Base-by-base conservation (phyloP, 129 eudicot genomes). In the Tagetes patula region DNA sequence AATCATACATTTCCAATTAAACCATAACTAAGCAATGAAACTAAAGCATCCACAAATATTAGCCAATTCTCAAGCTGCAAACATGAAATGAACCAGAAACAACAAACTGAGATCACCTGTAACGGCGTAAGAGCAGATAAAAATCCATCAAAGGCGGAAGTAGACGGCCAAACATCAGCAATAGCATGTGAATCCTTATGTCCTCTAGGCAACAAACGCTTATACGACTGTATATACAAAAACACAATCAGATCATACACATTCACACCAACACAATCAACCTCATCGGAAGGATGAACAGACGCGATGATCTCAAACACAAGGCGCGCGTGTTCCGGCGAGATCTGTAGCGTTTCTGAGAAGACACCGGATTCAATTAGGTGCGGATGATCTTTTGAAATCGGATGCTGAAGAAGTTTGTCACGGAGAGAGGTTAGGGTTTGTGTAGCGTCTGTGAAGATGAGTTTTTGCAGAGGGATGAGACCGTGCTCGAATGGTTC, bases 81-180 rank as follows among this genome's bases (percentile, higher is more conserved):
- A 8, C 7, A 42, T 8, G 46, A 73, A 5, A 58, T 12, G 32
- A 58, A 58, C 54, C 32, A 43, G 56, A 47, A 63, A 20, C 12
- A 4, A 40, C 4, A 58, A 45, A 50, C 49, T 30, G 50, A 59
- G 37, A 63, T 39, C 39, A 89, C 98, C 96, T 94, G 99, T 71
- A 94, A 78, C 3, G 97, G 97, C n/a, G 99, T 86, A 10, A 94
- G 90, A 45, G 92, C 94, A 0, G 97, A 94, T 54, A 94, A 85
- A 36, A 86, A 88, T 0, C 98, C 96, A 72, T 94, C 99, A 36
- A 94, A 94, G 0, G 99, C 97, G 3, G 96, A 94, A 9, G 89
- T 88, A 39, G 97, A 84, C 1, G 97, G 97, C 99, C 99, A 94
- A 53, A 94, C 98, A 78, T 94, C 97, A 13, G 96, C 92, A 3